Conservation (phyloP, 2,329 filamentous ascomycete species). For the Epichloe baconii region DNA sequence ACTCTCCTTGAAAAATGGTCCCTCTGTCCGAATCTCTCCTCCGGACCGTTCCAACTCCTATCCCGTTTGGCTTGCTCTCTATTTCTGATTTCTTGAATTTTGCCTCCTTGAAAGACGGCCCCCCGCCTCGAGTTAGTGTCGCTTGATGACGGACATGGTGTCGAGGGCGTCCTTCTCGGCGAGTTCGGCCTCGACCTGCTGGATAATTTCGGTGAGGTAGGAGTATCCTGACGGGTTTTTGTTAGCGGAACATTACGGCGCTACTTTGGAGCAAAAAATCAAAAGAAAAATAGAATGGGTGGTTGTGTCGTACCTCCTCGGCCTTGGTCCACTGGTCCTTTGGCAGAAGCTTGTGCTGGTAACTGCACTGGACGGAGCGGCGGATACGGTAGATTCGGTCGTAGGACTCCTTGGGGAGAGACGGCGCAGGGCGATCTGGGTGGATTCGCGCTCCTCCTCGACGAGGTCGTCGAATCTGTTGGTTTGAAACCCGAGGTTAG, state of each 20-base stretch:
- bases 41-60: not conserved
- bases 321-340: slow-evolving; percentile 47
- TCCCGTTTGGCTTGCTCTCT: not conserved
- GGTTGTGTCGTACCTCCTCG: slow-evolving; percentile 29
- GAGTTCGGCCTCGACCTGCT: slow-evolving; percentile 34
- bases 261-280: too few species aligned
- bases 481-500: slow-evolving; percentile 12
- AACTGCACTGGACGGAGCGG: slow-evolving; percentile 71
- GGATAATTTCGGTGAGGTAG: slow-evolving; percentile 41
- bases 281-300: not conserved
- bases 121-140: slow-evolving; percentile 23
- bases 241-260: not conserved
- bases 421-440: slow-evolving; percentile 81
- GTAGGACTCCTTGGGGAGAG: slow-evolving; percentile 82
- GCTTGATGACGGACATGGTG: slow-evolving; percentile 36
- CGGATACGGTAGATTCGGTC: slow-evolving; percentile 96
- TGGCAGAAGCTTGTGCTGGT: slow-evolving; percentile 51
- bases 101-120: not conserved
- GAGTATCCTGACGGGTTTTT: slow-evolving; percentile 26
- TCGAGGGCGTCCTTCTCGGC: slow-evolving; percentile 41
- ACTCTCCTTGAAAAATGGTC: not conserved
- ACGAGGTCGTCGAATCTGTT: slow-evolving; percentile 85
- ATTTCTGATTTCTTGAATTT: not conserved
- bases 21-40: not conserved
- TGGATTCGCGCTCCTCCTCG: slow-evolving; percentile 77